These are phyloP conservation scores for Trichopus zeylanicus DNA, from an alignment of 116 monocot species.

Conservation along the genomic window DNA sequence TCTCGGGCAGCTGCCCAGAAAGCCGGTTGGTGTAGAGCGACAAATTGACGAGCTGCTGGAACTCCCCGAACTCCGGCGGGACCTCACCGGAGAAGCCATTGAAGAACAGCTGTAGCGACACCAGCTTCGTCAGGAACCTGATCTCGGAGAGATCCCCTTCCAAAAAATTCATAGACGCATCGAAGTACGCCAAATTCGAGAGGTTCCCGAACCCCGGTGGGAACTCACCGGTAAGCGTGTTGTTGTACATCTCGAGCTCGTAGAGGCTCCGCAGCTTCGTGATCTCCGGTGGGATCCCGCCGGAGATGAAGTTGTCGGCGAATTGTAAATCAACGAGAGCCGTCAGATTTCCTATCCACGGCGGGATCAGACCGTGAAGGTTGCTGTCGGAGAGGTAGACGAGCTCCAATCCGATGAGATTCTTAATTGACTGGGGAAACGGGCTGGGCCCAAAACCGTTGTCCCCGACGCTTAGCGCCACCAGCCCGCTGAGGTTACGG, in stretches of 20 bases:
- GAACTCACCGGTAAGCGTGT: slow-evolving; percentile 44
- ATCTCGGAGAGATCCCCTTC: slow-evolving; percentile 53
- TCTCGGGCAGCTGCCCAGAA: slow-evolving; percentile 43
- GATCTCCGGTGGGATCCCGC: slow-evolving; percentile 57
- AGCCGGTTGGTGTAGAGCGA: slow-evolving; percentile 55
- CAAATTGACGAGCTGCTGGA: slow-evolving; percentile 48
- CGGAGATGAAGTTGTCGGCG: slow-evolving; percentile 39
- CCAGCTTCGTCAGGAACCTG: slow-evolving; percentile 32
- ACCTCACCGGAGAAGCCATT: slow-evolving; percentile 67
- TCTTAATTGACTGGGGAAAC: slow-evolving; percentile 35
- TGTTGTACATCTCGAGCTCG: slow-evolving; percentile 60
- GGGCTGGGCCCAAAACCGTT: slow-evolving; percentile 40
- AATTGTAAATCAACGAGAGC: slow-evolving; percentile 47
- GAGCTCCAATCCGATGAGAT: slow-evolving; percentile 24
- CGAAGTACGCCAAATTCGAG: slow-evolving; percentile 41
- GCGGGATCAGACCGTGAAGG: slow-evolving; percentile 49
- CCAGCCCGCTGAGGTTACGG: slow-evolving; percentile 28
- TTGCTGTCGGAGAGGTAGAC: slow-evolving; percentile 49
- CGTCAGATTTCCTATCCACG: slow-evolving; percentile 45
- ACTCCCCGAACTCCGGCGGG: slow-evolving; percentile 61
- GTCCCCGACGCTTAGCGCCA: slow-evolving; percentile 40
- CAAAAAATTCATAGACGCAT: slow-evolving; percentile 44
- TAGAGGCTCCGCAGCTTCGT: slow-evolving; percentile 47
- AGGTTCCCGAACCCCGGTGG: slow-evolving; percentile 50
- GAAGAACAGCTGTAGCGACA: slow-evolving; percentile 53